A percentile compares a stretch with the other conserved stretches of the same genome.
phyloP scores from a whole-genome alignment of 306 rosid genomes.

The Carpinus fangiana region DNA sequence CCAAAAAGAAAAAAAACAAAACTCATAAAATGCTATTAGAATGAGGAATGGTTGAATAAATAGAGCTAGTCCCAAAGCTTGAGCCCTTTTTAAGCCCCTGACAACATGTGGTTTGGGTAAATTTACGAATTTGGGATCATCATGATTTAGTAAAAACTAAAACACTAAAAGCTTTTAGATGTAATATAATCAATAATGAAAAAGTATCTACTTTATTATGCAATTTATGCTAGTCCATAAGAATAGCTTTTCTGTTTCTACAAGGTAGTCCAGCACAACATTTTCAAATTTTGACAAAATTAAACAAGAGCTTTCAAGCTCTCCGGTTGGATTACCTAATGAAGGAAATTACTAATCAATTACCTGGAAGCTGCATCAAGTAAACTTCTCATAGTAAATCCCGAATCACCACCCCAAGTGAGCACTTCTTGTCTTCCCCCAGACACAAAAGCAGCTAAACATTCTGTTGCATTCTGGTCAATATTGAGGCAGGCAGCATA shows the following conservation, averaged over 20 bases:
- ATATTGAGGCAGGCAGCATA: conserved; percentile 25
- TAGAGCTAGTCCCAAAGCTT: neutral
- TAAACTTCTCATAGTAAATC: conserved; percentile 69
- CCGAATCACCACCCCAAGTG: conserved; percentile 76
- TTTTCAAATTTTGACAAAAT: neutral
- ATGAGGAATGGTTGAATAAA: neutral
- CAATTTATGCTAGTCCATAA: neutral
- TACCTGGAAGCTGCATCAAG: conserved; percentile 92
- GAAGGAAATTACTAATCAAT: conserved; percentile 4
- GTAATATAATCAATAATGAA: neutral
- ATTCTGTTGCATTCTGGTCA: conserved; percentile 90
- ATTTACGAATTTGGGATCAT: neutral
- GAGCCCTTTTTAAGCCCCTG: neutral
- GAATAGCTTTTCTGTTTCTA: neutral
- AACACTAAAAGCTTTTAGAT: neutral
- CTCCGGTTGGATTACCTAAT: neutral
- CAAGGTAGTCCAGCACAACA: neutral
- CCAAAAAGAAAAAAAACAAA: neutral
- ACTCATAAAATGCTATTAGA: neutral
- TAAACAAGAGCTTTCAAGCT: neutral
- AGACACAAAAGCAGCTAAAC: conserved; percentile 80
- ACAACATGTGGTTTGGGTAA: neutral
- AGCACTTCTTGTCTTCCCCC: conserved; percentile 76
- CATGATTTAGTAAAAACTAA: neutral
- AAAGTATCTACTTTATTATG: neutral